Evolutionary conservation across 2,329 filamentous ascomycete species (phyloP), one percentile per base, ranked within the genome.

Genomic region (Phaeosphaeria sp.): DNA sequence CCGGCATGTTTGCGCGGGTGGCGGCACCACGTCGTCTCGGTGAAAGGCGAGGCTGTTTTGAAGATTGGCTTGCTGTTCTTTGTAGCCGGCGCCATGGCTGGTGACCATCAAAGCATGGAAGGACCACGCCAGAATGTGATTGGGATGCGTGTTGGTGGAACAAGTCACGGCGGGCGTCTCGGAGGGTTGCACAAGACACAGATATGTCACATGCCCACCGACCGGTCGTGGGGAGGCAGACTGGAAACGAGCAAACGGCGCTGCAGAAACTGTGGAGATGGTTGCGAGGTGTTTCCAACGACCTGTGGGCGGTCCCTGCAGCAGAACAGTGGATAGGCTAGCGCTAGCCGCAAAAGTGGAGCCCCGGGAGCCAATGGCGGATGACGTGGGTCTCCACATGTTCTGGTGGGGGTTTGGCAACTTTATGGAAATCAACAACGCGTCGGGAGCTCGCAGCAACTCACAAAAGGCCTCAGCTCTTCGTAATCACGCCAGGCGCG

Each of bases 401-500:
- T 20, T 44, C 53, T 57, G 47, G 55, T 60, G 58, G 58, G 55
- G 55, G 48, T 47, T n/a, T 46, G 30, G 27, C 6, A 53, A 53
- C 50, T 50, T 51, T 22, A 36, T 55, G 13, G 56, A 55, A 52
- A 20, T 51, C 41, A 22, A 27, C 23, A 55, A 58, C 56, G 56
- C 56, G 52, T 58, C 52, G 43, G 46, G 49, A 66, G 73, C 94
- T 96, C 96, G 68, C 88, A 96, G 69, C 87, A 91, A 76, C 87
- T 88, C 60, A 92, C 96, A 80, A 88, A 96, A 69, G 10, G 90
- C 91, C 69, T 75, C 84, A 67, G 71, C 62, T 78, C 42, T n/a
- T 39, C 54, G 56, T 42, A 49, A 59, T 53, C 43, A 17, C 50
- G 25, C 23, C 52, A 25, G 36, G 25, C 39, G 20, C 48, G 30